Conservation (phyloP, 352 stramenopile genomes). For the Pythium folliculosum region DNA sequence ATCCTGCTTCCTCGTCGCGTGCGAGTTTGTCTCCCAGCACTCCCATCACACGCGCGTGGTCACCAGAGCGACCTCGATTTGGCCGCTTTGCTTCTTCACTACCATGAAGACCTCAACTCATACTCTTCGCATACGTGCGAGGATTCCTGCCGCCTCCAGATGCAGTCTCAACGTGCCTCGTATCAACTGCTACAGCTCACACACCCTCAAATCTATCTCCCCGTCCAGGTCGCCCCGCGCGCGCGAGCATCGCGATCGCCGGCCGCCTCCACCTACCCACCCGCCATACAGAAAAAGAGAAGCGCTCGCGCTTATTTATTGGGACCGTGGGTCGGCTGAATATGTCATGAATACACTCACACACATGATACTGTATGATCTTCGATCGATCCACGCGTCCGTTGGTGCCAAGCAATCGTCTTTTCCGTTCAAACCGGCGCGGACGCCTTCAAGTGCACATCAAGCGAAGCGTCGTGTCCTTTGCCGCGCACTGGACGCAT, state of each 20-base stretch:
- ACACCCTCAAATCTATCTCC: neutral
- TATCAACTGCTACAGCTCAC: neutral
- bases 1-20: neutral
- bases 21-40: neutral
- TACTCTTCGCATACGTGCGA: constrained; percentile 5
- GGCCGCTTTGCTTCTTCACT: constrained; percentile 4
- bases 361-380: no score
- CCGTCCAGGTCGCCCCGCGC: neutral
- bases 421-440: no score
- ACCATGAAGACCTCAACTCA: constrained; percentile 1
- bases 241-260: no score
- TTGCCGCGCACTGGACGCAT: neutral
- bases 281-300: neutral
- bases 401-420: no score
- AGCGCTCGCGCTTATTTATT: constrained; percentile 27
- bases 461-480: neutral
- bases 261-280: neutral
- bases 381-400: no score
- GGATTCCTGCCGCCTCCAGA: neutral
- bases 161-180: neutral
- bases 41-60: neutral
- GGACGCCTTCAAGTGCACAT: neutral
- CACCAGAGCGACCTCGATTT: neutral
- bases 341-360: constrained; percentile 10
- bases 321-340: neutral